phyloP scores from a whole-genome alignment of 768 basidiomycete species.

The Boletus sp. region DNA sequence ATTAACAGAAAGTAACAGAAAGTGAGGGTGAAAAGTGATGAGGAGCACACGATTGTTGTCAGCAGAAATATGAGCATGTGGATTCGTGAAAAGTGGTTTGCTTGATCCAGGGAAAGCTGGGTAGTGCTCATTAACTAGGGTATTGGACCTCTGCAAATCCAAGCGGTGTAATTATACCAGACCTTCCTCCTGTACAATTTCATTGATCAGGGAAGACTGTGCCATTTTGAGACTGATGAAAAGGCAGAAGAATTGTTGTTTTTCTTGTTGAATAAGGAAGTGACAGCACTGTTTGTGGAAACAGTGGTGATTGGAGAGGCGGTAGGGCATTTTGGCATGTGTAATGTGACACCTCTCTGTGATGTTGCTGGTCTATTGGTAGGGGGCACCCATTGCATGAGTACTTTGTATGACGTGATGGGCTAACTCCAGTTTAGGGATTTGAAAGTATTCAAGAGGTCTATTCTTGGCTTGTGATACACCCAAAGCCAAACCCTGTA shows the following conservation, averaged over 20 bases:
- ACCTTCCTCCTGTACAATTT: too few species aligned
- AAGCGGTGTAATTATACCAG: too few species aligned
- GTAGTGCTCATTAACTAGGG: too few species aligned
- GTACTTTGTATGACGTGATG: conserved; percentile 22
- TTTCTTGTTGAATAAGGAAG: conserved; percentile 8
- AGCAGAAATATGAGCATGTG: not conserved
- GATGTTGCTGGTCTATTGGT: conserved; percentile 12
- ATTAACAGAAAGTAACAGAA: not conserved
- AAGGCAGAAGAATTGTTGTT: conserved; percentile 2
- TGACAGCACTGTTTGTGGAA: conserved; percentile 4
- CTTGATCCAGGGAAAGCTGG: not conserved
- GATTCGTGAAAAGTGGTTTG: not conserved
- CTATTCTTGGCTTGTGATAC: conserved; percentile 3
- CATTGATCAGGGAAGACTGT: too few species aligned
- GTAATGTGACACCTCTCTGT: conserved; percentile 12
- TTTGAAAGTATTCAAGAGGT: not conserved
- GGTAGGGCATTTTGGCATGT: conserved; percentile 1
- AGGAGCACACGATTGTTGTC: not conserved
- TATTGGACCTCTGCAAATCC: too few species aligned
- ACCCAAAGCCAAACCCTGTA: too few species aligned
- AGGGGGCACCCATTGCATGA: conserved; percentile 25
- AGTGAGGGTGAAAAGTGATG: not conserved
- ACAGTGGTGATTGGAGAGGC: not conserved
- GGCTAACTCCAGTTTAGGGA: conserved; percentile 14
- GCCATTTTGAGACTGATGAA: not conserved